Evolutionary conservation across 768 basidiomycete genomes (phyloP).

Genomic region (Cystobasidium onofrii): DNA sequence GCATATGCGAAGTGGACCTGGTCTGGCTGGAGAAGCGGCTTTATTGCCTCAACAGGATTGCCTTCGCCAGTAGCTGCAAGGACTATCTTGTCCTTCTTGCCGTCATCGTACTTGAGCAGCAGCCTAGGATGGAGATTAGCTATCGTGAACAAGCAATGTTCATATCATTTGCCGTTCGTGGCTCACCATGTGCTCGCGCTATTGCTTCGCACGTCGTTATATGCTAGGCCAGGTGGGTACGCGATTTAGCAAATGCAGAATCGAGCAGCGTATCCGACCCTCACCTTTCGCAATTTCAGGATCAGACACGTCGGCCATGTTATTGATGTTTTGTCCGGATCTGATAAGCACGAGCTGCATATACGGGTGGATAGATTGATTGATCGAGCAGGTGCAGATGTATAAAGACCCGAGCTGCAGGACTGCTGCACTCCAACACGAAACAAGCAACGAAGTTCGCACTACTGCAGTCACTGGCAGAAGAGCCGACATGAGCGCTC

Average conservation of each 20-base stretch:
- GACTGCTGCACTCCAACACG: background rate
- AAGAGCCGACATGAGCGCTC: background rate
- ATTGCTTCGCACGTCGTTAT: conserved; percentile 18
- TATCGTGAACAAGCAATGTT: background rate
- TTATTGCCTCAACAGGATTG: background rate
- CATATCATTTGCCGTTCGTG: background rate
- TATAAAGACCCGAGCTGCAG: background rate
- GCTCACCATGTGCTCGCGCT: background rate
- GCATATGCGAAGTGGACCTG: conserved; percentile 27
- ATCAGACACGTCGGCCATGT: conserved; percentile 32
- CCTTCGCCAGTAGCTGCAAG: background rate
- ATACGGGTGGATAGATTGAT: no score
- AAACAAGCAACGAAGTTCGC: background rate
- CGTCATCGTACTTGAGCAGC: conserved; percentile 9
- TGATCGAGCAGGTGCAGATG: background rate
- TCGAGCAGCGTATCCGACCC: no score
- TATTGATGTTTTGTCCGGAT: no score
- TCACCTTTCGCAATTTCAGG: conserved; percentile 10
- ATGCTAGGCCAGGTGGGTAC: conserved; percentile 7
- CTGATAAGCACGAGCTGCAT: no score
- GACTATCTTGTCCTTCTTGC: conserved; percentile 29
- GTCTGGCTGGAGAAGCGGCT: conserved; percentile 21
- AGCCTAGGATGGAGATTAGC: background rate
- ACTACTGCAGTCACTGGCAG: background rate
- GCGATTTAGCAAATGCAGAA: no score